Base-by-base conservation (phyloP, 2,329 filamentous ascomycete species). In the Colletotrichum zoysiae region DNA sequence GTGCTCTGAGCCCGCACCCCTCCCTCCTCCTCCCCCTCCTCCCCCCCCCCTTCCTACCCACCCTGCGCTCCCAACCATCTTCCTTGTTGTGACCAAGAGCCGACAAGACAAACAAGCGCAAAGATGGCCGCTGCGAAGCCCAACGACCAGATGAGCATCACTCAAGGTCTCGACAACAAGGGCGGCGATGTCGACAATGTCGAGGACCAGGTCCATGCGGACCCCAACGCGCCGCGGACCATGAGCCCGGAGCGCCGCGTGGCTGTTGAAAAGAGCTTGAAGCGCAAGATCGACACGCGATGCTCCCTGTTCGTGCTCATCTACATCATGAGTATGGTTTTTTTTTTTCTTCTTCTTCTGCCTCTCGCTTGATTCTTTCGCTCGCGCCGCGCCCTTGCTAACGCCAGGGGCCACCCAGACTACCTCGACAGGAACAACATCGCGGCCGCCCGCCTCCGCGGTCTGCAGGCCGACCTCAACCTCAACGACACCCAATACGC, bases 391-490 rank as follows among this genome's bases (percentile, higher is more conserved):
- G 40, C 14, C 40, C 14, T 35, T 4, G n/a, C 53, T 23, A 93
- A 94, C 77, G 92, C 94, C 78, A 85, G 1, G 1, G 82, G 78
- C 94, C 8, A 26, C 2, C 6, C 46, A 71, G 70, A 94, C 81
- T 94, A 93, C 79, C 84, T 90, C 40, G 90, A 92, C 76, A 84
- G 90, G 46, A 91, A 91, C 78, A 91, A 92, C 79, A 92, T 93
- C 74, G 90, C 90, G 2, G 86, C 90, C 1, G 91, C 91, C 1
- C 86, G 88, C 30, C 84, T 93, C 64, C 88, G 89, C 77, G 90
- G 91, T 7, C 82, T 93, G 26, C 87, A 92, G 68, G 83, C 84
- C 11, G 91, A 93, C 63, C 81, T 92, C 30, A 78, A 83, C 1
- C 82, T 92, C 73, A 79, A 80, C 51, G 82, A 88, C 75, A 86